A percentile compares a stretch with the other conserved stretches of the same genome.
Conservation (phyloP, 2,329 filamentous ascomycete genomes). For the Phaeoacremonium minimum region DNA sequence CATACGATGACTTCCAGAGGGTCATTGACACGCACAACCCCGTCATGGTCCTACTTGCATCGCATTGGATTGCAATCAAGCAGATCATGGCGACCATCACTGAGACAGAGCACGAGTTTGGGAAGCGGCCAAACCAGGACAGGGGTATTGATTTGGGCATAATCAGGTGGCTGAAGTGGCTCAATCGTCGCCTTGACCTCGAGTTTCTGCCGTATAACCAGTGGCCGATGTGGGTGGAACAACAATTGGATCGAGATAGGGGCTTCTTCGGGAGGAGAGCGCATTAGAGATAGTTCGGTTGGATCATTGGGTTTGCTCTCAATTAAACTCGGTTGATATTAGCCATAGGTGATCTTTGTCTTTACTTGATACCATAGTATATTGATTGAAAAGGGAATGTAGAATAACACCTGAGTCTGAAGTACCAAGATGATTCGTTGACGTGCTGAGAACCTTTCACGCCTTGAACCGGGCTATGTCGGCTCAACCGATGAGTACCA, state of each 20-base stretch:
- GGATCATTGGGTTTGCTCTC: too few relatives aligned
- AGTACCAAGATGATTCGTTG: too few relatives aligned
- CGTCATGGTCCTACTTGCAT: conserved; percentile 39
- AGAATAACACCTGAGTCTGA: too few relatives aligned
- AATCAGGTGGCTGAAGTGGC: conserved; percentile 43
- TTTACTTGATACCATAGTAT: too few relatives aligned
- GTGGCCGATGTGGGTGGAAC: conserved; percentile 53
- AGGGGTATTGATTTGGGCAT: conserved; percentile 35
- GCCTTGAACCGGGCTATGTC: too few relatives aligned
- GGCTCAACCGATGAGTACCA: too few relatives aligned
- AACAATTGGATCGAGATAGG: conserved; percentile 39
- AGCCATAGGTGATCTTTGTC: too few relatives aligned
- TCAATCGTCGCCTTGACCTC: conserved; percentile 41
- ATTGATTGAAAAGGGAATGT: too few relatives aligned
- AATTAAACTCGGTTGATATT: too few relatives aligned
- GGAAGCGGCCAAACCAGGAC: conserved; percentile 12
- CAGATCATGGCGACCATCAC: conserved; percentile 49
- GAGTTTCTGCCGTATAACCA: conserved; percentile 41
- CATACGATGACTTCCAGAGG: conserved; percentile 45
- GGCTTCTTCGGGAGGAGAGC: conserved; percentile 37
- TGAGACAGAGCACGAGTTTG: conserved; percentile 32
- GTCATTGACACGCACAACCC: conserved; percentile 43
- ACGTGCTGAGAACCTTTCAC: too few relatives aligned
- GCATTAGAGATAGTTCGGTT: too few relatives aligned
- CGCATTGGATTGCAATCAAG: conserved; percentile 52